Evolutionary conservation across 305 asterid species (phyloP).

Genomic region (Fraxinus latifolia): DNA sequence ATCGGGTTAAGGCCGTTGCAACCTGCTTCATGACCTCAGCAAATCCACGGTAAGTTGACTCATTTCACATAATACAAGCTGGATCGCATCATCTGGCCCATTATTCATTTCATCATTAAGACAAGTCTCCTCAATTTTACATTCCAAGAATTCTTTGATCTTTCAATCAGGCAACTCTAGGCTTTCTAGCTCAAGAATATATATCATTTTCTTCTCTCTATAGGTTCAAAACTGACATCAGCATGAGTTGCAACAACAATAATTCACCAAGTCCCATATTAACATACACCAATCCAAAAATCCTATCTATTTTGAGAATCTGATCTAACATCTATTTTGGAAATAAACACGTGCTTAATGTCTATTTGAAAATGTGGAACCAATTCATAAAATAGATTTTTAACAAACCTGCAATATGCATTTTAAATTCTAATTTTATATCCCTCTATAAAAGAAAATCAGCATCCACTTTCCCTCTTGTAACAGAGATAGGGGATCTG

Average conservation of each 20-base stretch:
- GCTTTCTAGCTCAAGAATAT: neutral
- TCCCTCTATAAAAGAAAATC: neutral
- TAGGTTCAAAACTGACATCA: constrained; percentile 7
- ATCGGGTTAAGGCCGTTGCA: neutral
- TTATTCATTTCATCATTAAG: neutral
- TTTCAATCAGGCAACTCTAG: neutral
- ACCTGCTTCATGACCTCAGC: constrained; percentile 3
- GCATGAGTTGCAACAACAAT: constrained; percentile 6
- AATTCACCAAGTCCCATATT: neutral
- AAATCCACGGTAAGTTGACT: neutral
- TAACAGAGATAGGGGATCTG: neutral
- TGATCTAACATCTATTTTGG: neutral
- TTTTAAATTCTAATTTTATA: neutral
- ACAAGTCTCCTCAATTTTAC: neutral
- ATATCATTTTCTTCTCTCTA: constrained; percentile 3
- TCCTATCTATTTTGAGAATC: neutral
- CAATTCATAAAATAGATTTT: neutral
- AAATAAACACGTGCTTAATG: neutral
- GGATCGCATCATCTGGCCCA: neutral
- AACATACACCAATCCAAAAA: neutral
- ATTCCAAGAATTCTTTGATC: neutral
- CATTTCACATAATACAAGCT: neutral
- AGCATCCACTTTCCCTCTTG: neutral
- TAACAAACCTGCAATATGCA: neutral
- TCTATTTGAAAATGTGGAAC: neutral